These are phyloP conservation scores for Kandelia obovata DNA, from an alignment of 345 rosid species.

Conservation along the genomic window DNA sequence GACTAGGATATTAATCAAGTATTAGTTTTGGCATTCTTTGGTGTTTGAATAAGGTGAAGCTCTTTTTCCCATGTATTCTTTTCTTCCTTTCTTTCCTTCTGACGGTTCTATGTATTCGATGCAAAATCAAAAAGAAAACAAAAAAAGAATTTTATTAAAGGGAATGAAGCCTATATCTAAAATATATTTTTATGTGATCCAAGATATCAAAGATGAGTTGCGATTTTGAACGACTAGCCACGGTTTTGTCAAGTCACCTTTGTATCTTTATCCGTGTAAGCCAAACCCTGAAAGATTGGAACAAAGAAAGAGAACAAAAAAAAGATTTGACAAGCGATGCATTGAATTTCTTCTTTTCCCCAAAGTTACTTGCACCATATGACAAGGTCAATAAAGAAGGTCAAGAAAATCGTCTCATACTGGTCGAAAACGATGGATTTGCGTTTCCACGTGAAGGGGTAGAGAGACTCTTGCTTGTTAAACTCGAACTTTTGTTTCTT, in stretches of 20 bases:
- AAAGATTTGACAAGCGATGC: too few species aligned
- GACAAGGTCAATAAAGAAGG: slow-evolving; percentile 13
- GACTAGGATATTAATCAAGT: slow-evolving; percentile 9
- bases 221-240: not conserved
- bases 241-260: not conserved
- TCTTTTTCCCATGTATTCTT: not conserved
- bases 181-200: too few species aligned
- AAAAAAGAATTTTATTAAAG: not conserved
- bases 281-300: slow-evolving; percentile 11
- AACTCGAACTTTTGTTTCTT: not conserved
- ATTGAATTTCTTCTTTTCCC: not conserved
- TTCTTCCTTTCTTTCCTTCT: too few species aligned
- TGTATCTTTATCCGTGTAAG: not conserved
- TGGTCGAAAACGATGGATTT: not conserved
- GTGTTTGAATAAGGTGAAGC: slow-evolving; percentile 27
- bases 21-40: slow-evolving; percentile 15
- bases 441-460: slow-evolving; percentile 12
- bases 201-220: not conserved
- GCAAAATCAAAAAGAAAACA: slow-evolving; percentile 3
- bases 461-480: not conserved
- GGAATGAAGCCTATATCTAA: too few species aligned
- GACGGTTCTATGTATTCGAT: slow-evolving; percentile 7
- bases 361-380: slow-evolving; percentile 18
- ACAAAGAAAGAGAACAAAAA: not conserved
- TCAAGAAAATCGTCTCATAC: slow-evolving; percentile 31